Evolutionary conservation across 345 rosid species (phyloP), one percentile per base, ranked within the genome.

Genomic region (Eucalyptus urophylla): DNA sequence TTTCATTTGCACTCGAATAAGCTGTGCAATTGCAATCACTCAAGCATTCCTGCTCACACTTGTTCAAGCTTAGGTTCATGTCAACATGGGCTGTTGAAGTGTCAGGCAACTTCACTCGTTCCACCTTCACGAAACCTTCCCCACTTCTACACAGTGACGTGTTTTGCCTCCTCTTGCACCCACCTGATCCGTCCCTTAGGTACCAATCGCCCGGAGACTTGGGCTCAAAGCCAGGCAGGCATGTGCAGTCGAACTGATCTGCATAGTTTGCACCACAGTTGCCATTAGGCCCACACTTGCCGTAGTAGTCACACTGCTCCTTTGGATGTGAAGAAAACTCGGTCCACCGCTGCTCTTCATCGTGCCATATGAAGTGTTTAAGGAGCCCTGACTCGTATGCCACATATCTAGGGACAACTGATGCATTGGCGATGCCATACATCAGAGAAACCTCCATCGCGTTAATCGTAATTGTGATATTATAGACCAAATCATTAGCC

Each of bases 161-260:
- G n/a, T 44, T 33, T 10, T 25, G 88, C 51, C 89, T 93, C 92
- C 94, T 93, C 45, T 29, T 88, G 89, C 97, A 97, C 22, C 97
- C 97, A 14, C 85, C 92, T 0, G 94, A 87, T 11, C 91, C 92
- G 12, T 95, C 94, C 81, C 95, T 90, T 81, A 94, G 87, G 88
- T 29, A 86, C 99, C 97, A 94, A 58, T 89, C 93, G 12, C 60
- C 62, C 1, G 91, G 91, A 8, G 72, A 92, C 62, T 88, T 93
- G 21, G 98, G 99, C 87, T 93, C 93, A 53, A 92, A 96, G 11
- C 98, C 98, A 0, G 96, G 97, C 21, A 95, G 67, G 89, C 99
- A 96, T 3, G 58, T 56, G 81, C 98, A 95, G 67, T 90, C 92
- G 51, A 92, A 92, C 87, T 88, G 87, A 4, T 89, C 94, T 1